Base-by-base conservation (phyloP, 2,329 filamentous ascomycete genomes). In the Exophiala spinifera region DNA sequence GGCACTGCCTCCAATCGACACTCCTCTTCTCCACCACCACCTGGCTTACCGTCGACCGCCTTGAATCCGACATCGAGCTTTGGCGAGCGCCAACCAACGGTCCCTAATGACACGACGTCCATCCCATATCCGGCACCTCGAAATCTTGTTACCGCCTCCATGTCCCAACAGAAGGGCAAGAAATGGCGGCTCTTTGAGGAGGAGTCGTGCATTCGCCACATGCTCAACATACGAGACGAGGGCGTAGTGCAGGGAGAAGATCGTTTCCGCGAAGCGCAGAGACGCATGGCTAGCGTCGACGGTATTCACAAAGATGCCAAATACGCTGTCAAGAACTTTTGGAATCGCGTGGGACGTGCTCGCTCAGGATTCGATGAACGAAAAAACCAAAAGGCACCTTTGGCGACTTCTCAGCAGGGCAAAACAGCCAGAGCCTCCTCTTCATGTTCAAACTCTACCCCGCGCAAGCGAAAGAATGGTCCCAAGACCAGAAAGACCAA, bases 271-370 rank as follows among this genome's bases (percentile, higher is more conserved):
- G 61, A 61, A 42, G 53, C 60, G 1, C 39, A 49, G 8, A 46
- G 51, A 8, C 59, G 61, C 15, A 55, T 62, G 54, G 28, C 19
- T 10, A n/a, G 19, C 1, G 21, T 54, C 10, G 53, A 59, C 15
- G 53, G 53, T 6, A 39, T 55, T 31, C 14, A 25, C 3, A 51
- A 52, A 34, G 43, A 19, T 15, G 51, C 40, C 23, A 36, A 47
- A 20, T 51, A 25, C 13, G 57, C 55, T 3, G 49, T 63, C 50
- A 63, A 63, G 57, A 63, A 63, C 31, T 58, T 60, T 47, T 63
- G 61, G 61, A 61, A 61, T 52, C 56, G 61, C 7, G 37, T 47
- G 34, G 59, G 59, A 14, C 54, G 61, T 40, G 59, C 51, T 25
- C 54, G 59, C 8, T 58, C 51, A 8, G 51, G 50, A 1, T 59